Base-by-base conservation (phyloP, 176 grass and related monocot species). In the Raddia guianensis region DNA sequence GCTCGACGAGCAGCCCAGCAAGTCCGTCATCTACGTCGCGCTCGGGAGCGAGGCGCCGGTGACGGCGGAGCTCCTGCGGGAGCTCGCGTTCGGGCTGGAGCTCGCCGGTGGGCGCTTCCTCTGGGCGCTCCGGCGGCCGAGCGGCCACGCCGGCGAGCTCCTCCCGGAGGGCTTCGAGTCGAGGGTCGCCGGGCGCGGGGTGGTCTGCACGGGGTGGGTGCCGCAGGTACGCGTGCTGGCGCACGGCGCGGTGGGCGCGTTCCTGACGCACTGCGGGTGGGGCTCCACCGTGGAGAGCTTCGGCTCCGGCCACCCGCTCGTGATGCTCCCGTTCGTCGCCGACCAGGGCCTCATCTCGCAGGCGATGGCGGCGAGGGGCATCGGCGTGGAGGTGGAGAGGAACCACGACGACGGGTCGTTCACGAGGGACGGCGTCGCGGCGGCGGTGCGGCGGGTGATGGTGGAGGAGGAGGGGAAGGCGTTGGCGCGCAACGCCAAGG, bases 1-100 rank as follows among this genome's bases (percentile, higher is more conserved):
- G 90, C 70, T 92, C 15, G 69, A 70, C 69, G 44, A 53, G 13
- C 86, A 86, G 43, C 42, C 83, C 0, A 0, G 5, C 3, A 15
- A 19, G 68, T 84, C 70, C 0, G 90, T 86, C 37, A 40, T 92
- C 8, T 92, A 83, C 15, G 59, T 84, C 2, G 82, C 84, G 15
- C 50, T 89, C 0, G 90, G 90, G 11, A 89, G 72, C 13, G 83
- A 92, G 75, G 84, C 88, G 2, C 71, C 79, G 6, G 12, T 80
- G 47, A 70, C 46, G 15, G 15, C 63, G 2, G 69, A 21, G 8
- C 57, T 55, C 18, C 4, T 77, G 1, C 66, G 32, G 0, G 87
- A 89, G 73, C 76, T 92, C 0, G 87, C 75, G 5, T 19, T 68
- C 0, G 90, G 90, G 3, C 75, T 89, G 14, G 90, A 87, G 27